These are phyloP conservation scores for Fusarium sp. DNA, from an alignment of 2,329 filamentous ascomycete genomes.

Conservation along the genomic window DNA sequence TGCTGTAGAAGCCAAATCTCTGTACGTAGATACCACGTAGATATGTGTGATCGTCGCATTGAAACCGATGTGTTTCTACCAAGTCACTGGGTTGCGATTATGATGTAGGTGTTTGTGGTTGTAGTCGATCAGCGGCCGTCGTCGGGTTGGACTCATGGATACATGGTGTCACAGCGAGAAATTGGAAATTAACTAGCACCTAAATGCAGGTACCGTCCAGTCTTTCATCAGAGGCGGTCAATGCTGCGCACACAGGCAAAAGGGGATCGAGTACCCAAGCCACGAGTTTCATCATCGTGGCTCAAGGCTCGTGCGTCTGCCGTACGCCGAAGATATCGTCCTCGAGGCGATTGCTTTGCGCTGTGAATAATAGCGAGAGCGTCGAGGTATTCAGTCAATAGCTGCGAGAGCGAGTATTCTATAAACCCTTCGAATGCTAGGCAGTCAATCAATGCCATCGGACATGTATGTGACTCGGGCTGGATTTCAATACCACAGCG, in stretches of 20 bases:
- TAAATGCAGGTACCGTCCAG: not conserved
- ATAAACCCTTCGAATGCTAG: not conserved
- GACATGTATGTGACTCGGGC: not conserved
- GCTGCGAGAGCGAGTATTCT: not conserved
- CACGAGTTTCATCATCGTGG: slow-evolving; percentile 23
- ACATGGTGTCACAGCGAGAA: not conserved
- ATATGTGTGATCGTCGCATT: slow-evolving; percentile 11
- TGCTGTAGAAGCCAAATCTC: not conserved
- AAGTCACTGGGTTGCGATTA: slow-evolving; percentile 1
- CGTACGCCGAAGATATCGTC: slow-evolving; percentile 5
- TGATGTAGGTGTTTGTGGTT: slow-evolving; percentile 14
- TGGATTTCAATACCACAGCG: slow-evolving; percentile 16
- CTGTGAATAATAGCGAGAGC: not conserved
- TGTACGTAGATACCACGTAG: not conserved
- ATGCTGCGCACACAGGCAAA: not conserved
- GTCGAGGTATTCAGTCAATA: not conserved
- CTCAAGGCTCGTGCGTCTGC: slow-evolving; percentile 16
- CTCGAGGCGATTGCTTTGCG: not conserved
- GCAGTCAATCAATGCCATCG: not conserved
- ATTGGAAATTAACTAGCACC: not conserved
- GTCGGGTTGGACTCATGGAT: not conserved
- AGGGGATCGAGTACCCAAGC: slow-evolving; percentile 13
- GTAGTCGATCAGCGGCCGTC: slow-evolving; percentile 13
- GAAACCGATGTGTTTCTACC: slow-evolving; percentile 25
- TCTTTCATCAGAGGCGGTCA: slow-evolving; percentile 16